A percentile compares a stretch with the other conserved stretches of the same genome.
phyloP scores from a whole-genome alignment of 306 rosid genomes.

The Vicia faba region DNA sequence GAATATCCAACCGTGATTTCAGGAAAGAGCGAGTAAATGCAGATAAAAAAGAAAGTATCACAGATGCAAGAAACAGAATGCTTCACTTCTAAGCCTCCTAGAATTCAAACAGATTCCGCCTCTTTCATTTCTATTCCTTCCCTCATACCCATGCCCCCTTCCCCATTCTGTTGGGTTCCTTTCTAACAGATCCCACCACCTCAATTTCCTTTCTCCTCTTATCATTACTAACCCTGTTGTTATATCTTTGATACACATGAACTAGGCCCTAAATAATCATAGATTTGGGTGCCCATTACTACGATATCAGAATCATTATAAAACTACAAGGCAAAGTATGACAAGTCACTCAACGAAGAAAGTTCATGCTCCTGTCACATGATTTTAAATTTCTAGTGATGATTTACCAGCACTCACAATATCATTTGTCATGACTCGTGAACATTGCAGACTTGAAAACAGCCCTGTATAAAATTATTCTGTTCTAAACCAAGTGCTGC shows the following conservation, averaged over 20 bases:
- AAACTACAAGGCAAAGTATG: slow-evolving; percentile 19
- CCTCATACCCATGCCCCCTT: not conserved
- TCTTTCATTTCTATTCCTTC: not conserved
- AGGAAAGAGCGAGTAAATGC: not conserved
- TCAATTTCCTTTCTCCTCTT: not conserved
- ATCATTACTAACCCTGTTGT: not conserved
- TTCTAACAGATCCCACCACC: not conserved
- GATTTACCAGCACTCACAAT: not conserved
- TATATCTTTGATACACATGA: not conserved
- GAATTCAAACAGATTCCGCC: not conserved
- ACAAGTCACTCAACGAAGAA: slow-evolving; percentile 19
- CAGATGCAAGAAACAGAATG: slow-evolving; percentile 8
- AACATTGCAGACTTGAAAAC: not conserved
- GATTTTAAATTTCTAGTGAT: not conserved
- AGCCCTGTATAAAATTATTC: not conserved
- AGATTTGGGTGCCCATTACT: not conserved
- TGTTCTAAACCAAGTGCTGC: slow-evolving; percentile 1
- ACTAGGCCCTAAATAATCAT: not conserved
- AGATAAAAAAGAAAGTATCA: not conserved
- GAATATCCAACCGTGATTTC: slow-evolving; percentile 2
- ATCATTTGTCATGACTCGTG: not conserved
- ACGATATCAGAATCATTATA: not conserved
- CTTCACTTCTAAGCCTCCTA: slow-evolving; percentile 2
- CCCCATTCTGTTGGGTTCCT: not conserved
- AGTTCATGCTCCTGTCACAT: not conserved